Percentiles rank a stretch among this genome's conserved stretches.
Conservation (phyloP, 371 early-diverging fungal species). For the Rhizomucor pusillus region DNA sequence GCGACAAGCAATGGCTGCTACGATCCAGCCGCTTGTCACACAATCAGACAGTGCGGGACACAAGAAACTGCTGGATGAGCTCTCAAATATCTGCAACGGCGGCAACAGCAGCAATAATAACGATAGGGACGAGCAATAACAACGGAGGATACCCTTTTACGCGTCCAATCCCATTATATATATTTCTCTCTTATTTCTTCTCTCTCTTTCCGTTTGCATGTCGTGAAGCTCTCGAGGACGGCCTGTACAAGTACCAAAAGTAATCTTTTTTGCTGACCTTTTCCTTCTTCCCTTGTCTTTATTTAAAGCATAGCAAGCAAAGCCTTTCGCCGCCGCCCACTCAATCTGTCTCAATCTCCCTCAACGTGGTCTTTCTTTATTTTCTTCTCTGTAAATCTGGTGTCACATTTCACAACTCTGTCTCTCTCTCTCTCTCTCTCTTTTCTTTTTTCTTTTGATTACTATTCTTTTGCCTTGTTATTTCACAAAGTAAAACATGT, state of each 20-base stretch:
- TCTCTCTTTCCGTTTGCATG: neutral
- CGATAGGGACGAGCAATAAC: no score
- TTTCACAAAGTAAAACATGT: neutral
- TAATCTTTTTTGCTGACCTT: no score
- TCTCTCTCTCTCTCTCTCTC: no score
- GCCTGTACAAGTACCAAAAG: no score
- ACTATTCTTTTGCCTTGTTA: no score
- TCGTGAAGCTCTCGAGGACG: neutral
- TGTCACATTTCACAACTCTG: no score
- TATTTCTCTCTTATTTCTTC: neutral
- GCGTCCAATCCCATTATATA: neutral
- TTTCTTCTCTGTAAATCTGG: constrained; percentile 1
- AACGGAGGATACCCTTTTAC: no score
- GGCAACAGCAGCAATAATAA: no score
- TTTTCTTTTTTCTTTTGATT: neutral
- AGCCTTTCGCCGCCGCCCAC: no score
- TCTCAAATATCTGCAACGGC: constrained; percentile 1
- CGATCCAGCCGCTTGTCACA: constrained; percentile 7
- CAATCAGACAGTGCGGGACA: constrained; percentile 9
- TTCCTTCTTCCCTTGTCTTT: no score
- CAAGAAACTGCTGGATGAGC: constrained; percentile 18
- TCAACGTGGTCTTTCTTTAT: neutral
- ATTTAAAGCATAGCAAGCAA: no score
- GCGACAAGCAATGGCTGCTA: constrained; percentile 7
- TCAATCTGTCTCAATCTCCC: no score